Percentiles rank a stretch among this genome's conserved stretches.
phyloP scores from a whole-genome alignment of 2,329 filamentous ascomycete genomes.

The Aspergillus fructus region DNA sequence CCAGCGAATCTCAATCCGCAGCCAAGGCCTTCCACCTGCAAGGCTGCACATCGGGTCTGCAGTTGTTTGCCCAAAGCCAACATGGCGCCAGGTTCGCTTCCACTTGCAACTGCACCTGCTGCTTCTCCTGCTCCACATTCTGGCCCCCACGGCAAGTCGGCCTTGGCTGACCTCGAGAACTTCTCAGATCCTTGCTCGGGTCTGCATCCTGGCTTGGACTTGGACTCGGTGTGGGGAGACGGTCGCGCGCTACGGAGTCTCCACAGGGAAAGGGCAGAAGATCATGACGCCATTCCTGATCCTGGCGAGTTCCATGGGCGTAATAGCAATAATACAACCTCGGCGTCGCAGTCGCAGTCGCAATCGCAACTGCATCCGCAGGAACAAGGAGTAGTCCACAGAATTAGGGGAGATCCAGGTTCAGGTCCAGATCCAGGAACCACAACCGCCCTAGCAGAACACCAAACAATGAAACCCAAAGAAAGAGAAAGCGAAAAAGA shows the following conservation, averaged over 20 bases:
- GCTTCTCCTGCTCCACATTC: background rate
- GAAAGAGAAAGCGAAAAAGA: background rate
- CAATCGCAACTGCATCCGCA: background rate
- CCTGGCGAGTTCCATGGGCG: too few relatives aligned
- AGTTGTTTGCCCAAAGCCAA: background rate
- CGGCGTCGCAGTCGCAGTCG: background rate
- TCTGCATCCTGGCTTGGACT: background rate
- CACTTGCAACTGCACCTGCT: too few relatives aligned
- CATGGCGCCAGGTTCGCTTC: too few relatives aligned
- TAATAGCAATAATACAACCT: background rate
- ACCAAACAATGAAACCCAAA: background rate
- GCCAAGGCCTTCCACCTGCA: background rate
- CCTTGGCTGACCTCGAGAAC: background rate
- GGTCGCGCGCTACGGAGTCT: background rate
- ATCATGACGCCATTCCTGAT: background rate
- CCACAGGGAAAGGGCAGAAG: background rate
- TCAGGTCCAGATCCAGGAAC: background rate
- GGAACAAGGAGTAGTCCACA: background rate
- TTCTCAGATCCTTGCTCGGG: background rate
- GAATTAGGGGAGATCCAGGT: background rate
- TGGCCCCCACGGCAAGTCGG: slow-evolving; percentile 4
- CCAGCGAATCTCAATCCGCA: background rate
- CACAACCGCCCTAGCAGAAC: background rate
- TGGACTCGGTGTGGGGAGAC: background rate
- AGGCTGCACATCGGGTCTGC: too few relatives aligned